Percentiles rank a stretch among this genome's conserved stretches.
phyloP scores from a whole-genome alignment of 192 early-diverging fungal genomes.

The Phlyctochytrium bullatum region DNA sequence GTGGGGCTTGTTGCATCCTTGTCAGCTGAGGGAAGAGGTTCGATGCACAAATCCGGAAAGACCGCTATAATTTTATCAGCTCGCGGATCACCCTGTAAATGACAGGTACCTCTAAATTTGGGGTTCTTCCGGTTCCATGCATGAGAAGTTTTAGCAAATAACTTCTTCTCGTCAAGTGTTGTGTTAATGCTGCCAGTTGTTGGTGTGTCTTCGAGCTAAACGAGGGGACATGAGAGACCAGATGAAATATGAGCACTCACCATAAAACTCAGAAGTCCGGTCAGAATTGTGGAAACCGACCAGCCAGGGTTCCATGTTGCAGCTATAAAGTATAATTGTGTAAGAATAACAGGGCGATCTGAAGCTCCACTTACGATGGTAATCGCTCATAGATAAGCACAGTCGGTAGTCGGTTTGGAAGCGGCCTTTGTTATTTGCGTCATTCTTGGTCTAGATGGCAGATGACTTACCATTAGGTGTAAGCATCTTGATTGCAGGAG shows the following conservation, averaged over 20 bases:
- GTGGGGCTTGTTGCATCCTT: not conserved
- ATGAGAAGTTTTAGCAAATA: conserved; percentile 76
- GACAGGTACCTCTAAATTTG: conserved; percentile 76
- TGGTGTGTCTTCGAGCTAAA: conserved; percentile 68
- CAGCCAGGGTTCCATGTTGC: conserved; percentile 94
- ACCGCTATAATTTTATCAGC: conserved; percentile 49
- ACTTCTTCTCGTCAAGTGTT: conserved; percentile 71
- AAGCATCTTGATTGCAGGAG: conserved; percentile 53
- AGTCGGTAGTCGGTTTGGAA: conserved; percentile 90
- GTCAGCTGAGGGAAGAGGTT: conserved; percentile 37
- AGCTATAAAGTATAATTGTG: conserved; percentile 15
- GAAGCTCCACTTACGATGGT: conserved; percentile 45
- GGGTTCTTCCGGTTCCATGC: conserved; percentile 72
- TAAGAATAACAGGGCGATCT: not conserved
- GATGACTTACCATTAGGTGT: conserved; percentile 45
- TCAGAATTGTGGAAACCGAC: conserved; percentile 96
- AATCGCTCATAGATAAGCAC: conserved; percentile 97
- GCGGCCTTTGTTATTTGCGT: no score
- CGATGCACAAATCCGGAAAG: conserved; percentile 81
- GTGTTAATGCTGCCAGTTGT: conserved; percentile 93
- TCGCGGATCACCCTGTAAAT: not conserved
- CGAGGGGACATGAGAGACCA: no score
- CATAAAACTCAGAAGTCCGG: conserved; percentile 96
- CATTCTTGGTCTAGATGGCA: not conserved
- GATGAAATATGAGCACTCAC: conserved; percentile 34